Evolutionary conservation across 148 eudicot genomes (phyloP).

Genomic region (Chenopodium berlandieri): DNA sequence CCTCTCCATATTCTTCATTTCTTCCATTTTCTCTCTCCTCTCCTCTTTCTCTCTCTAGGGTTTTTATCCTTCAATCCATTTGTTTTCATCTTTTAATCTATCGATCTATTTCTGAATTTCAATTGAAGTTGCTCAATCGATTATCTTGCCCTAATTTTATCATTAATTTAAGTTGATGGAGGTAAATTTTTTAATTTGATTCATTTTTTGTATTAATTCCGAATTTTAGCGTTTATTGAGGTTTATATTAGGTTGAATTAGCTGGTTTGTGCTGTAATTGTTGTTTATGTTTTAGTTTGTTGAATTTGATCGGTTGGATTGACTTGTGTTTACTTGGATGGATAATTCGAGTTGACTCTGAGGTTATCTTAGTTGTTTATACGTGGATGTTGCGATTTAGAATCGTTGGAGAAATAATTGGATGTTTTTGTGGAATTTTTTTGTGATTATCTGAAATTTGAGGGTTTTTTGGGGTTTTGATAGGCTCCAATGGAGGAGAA

Average conservation of each 20-base stretch:
- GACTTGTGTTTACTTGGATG: constrained; percentile 28
- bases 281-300: background rate
- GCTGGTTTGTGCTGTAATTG: background rate
- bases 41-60: constrained; percentile 30
- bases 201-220: background rate
- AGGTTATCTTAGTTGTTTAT: background rate
- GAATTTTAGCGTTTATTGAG: background rate
- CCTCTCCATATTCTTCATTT: constrained; percentile 28
- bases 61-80: constrained; percentile 19
- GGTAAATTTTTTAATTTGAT: constrained; percentile 22
- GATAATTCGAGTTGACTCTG: constrained; percentile 12
- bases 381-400: background rate
- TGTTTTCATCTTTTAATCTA: background rate
- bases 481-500: constrained; percentile 43
- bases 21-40: constrained; percentile 23
- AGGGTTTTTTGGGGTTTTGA: constrained; percentile 12
- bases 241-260: background rate
- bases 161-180: constrained; percentile 23
- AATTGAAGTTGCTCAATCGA: background rate
- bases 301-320: constrained; percentile 17
- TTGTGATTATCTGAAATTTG: background rate
- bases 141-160: constrained; percentile 16
- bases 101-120: background rate
- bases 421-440: background rate
- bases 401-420: background rate